Percentiles rank a stretch among this genome's conserved stretches.
These are phyloP conservation scores for Gloeopeniophorella convolvens DNA, from an alignment of 768 basidiomycete species.

Conservation along the genomic window DNA sequence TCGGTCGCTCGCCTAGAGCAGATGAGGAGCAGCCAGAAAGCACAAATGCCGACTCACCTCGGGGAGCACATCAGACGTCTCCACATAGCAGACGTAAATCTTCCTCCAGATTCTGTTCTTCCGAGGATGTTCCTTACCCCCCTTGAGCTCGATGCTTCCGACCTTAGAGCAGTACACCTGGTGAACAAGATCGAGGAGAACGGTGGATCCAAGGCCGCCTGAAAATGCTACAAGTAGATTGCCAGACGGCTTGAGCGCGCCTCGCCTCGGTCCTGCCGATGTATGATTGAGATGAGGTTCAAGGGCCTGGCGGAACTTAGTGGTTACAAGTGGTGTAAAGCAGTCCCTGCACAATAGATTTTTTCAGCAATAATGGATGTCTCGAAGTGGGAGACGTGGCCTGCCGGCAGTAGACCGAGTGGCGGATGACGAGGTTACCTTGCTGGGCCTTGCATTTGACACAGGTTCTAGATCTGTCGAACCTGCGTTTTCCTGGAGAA, in stretches of 20 bases:
- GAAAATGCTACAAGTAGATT: constrained; percentile 66
- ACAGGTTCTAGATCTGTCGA: constrained; percentile 59
- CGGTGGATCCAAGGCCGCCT: constrained; percentile 72
- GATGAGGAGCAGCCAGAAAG: not conserved
- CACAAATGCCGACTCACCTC: constrained; percentile 39
- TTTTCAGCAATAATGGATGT: not conserved
- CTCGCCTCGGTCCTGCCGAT: constrained; percentile 50
- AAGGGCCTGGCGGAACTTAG: constrained; percentile 58
- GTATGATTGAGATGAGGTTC: constrained; percentile 57
- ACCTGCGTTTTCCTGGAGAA: constrained; percentile 52
- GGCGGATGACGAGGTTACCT: constrained; percentile 69
- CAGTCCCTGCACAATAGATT: constrained; percentile 41
- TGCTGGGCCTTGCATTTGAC: constrained; percentile 63
- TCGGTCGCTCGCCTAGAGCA: constrained; percentile 44
- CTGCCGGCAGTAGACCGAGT: constrained; percentile 83
- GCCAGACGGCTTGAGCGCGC: constrained; percentile 58
- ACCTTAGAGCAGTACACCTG: constrained; percentile 44
- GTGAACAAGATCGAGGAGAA: constrained; percentile 63
- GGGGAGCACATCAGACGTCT: constrained; percentile 53
- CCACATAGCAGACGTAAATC: constrained; percentile 62
- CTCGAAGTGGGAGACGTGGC: constrained; percentile 19
- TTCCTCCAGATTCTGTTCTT: constrained; percentile 56
- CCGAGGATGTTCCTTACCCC: constrained; percentile 63
- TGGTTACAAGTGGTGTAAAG: constrained; percentile 54
- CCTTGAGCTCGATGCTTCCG: constrained; percentile 31